These are phyloP conservation scores for Ehretia macrophylla DNA, from an alignment of 257 asterid species.

Conservation along the genomic window DNA sequence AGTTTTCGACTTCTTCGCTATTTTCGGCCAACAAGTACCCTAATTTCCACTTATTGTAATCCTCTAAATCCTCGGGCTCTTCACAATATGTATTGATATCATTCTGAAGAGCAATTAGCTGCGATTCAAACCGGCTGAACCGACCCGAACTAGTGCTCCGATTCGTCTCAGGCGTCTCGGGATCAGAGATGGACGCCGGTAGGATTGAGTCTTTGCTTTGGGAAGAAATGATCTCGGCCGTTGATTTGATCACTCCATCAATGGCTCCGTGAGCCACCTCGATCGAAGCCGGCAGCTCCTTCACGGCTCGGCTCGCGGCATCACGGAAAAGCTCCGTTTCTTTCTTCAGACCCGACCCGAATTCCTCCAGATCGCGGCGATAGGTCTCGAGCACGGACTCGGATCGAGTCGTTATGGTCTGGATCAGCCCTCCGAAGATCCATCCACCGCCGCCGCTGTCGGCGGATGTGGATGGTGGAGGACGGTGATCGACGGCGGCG, in stretches of 20 bases:
- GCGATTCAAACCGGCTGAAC: constrained; percentile 67
- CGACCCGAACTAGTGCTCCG: constrained; percentile 37
- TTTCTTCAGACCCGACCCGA: constrained; percentile 65
- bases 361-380: constrained; percentile 74
- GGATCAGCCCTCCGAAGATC: constrained; percentile 68
- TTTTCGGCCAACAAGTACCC: constrained; percentile 43
- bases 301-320: constrained; percentile 80
- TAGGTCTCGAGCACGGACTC: constrained; percentile 79
- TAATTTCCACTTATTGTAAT: constrained; percentile 54
- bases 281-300: constrained; percentile 85
- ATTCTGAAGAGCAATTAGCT: constrained; percentile 47
- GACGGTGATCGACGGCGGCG: constrained; percentile 23
- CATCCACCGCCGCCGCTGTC: constrained; percentile 22
- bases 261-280: constrained; percentile 67
- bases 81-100: constrained; percentile 54
- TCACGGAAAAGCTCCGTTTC: constrained; percentile 78
- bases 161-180: constrained; percentile 56
- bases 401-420: constrained; percentile 52
- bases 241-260: constrained; percentile 64
- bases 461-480: constrained; percentile 11
- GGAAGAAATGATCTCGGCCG: constrained; percentile 70
- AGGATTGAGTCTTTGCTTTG: constrained; percentile 42
- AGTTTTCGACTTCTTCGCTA: constrained; percentile 35
- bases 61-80: constrained; percentile 77
- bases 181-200: constrained; percentile 34